Base-by-base conservation (phyloP, 2,329 filamentous ascomycete species). In the Domatiomyces globalis region DNA sequence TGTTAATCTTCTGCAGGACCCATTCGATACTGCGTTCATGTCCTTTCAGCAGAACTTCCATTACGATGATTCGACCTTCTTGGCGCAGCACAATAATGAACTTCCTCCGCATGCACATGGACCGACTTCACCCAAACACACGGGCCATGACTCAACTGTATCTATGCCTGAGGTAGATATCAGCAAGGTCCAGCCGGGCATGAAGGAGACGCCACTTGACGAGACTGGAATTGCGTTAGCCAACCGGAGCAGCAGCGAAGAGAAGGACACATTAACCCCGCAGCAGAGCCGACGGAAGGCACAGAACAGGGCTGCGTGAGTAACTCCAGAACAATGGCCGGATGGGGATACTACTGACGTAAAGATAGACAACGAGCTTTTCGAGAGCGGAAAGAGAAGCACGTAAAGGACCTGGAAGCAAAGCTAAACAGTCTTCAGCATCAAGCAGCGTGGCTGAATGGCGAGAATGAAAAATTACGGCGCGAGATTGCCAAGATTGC, bases 311-410 rank as follows among this genome's bases (percentile, higher is more conserved):
- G 82, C 82, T 66, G 83, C 83, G 82, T 85, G 78, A 66, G 80
- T 70, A 45, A 36, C 22, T 2, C 39, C 51, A 33, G 45, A 22
- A 47, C 36, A 19, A 33, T n/a, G 45, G 19, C 46, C 12, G 10
- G 18, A 4, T 5, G 20, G 12, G n/a, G 19, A 43, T 20, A 2
- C 46, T 39, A 49, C 52, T 42, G 27, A 45, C 47, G 17, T n/a
- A 15, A 12, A n/a, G 48, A 51, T 53, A 95, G 90, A 46, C 92
- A 96, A 75, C 84, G 90, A 61, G 90, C 92, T 29, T 96, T 96
- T 67, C 87, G 90, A 54, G 90, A 96, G 69, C 84, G 90, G 60
- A 96, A 96, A 68, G 90, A 96, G 67, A 84, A 83, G 52, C 89
- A 94, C 63, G 88, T 96, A 56, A 89, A 89, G 66, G 88, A 96